Evolutionary conservation across 139 green algal species (phyloP), one percentile per base, ranked within the genome.

Genomic region (Dunaliella primolecta): DNA sequence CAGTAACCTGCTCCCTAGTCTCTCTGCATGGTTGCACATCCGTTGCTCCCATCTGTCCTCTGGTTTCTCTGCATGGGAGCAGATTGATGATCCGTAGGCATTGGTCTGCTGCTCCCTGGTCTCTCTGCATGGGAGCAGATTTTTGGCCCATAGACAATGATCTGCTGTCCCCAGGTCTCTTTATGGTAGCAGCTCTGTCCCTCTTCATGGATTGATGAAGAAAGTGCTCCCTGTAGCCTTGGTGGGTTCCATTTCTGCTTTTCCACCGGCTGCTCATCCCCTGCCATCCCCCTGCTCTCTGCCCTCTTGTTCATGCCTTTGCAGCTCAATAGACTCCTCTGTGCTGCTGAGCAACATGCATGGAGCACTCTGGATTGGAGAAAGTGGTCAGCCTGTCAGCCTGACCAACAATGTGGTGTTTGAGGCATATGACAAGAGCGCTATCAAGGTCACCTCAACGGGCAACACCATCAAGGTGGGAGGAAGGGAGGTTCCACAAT

Each of bases 371-470:
- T 31, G 33, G 75, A 2, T 80, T 27, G 20, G 27, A 15, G 46
- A 64, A 15, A 64, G 46, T 15, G 15, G n/a, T 46, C 7, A 80
- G 2, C 75, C 75, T 2, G 32, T 80, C 75, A 80, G 30, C 75
- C n/a, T 80, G 31, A 80, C 75, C 32, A 80, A 80, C 75, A 80
- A 88, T 80, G 89, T 64, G 46, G 46, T 64, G 7, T 64, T 64
- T 64, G 46, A 64, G 46, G 46, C 46, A 25, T 64, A 64, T 64
- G 46, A 64, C 46, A 64, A 64, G 46, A 64, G 46, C 46, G 46
- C 46, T 64, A 64, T 64, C 46, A 25, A 25, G 46, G 7, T 64
- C 7, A 15, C 7, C 7, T 64, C 46, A 7, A 64, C 46, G 46
- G 46, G 46, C 46, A 64, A 64, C 46, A 64, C 46, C 7, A 15